Base-by-base conservation (phyloP, 257 asterid species). In the Gentiana straminea region DNA sequence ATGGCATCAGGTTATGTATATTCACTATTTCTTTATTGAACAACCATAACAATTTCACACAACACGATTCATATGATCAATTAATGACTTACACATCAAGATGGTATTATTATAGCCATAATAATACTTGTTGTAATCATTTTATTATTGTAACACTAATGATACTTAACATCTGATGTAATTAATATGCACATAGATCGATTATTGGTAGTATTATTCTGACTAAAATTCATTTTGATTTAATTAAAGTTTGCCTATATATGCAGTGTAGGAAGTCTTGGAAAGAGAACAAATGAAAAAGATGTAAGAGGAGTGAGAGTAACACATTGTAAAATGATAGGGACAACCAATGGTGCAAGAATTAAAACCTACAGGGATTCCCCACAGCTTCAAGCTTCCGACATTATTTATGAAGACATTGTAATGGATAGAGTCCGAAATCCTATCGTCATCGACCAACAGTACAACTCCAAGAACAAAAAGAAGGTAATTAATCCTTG, bases 401-500 rank as follows among this genome's bases (percentile, higher is more conserved):
- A 55, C 37, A 71, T 87, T 12, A 3, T 66, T 7, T 87, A 39
- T 61, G 68, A 80, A 13, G 84, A 87, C 55, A 35, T 87, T 0
- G 8, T 63, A 7, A 56, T 87, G 86, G 49, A 67, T 3, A 13
- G 51, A 1, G 96, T 87, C 5, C 53, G 59, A 49, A 77, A 87
- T 55, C 96, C 96, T 35, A 77, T 87, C 75, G 33, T 84, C 60
- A 87, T 87, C 35, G 94, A 84, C 61, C 94, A 87, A 44, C 79
- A 82, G 55, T 87, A 84, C 79, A 43, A 56, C 64, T 75, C 93
- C 64, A 70, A 71, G 81, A 43, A 6, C 33, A 38, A 32, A 1
- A 81, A 89, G 68, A 84, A 39, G 45, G 45, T 39, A 8, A 4
- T 39, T 24, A 24, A 24, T 24, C 24, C 24, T 24, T 39, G 3